Base-by-base conservation (phyloP, 768 basidiomycete genomes). In the Amanita exitialis region DNA sequence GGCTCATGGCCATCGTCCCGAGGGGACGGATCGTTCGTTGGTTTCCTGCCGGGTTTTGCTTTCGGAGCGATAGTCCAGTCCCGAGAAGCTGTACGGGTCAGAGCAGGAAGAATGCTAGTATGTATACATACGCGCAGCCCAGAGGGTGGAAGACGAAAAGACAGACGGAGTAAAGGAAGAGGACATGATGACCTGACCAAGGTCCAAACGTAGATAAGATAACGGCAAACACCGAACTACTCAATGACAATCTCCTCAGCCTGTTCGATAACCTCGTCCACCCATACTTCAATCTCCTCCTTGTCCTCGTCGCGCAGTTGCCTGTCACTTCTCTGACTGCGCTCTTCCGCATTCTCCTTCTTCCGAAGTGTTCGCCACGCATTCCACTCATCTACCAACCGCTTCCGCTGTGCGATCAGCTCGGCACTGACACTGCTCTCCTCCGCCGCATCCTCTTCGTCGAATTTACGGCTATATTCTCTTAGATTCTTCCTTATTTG, bases 311-410 rank as follows among this genome's bases (percentile, higher is more conserved):
- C 36, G 23, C 25, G 35, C 27, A 13, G 13, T 36, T 47, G 35
- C n/a, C 27, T 51, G 12, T 66, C 64, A 23, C 64, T 65, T 58
- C 63, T 71, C 49, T 69, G 66, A 12, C 69, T 65, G 49, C 69
- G 71, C 54, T 79, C 79, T 47, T 82, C 82, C 32, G 73, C 76
- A 50, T 84, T 51, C 57, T 88, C 81, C 56, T 77, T 78, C 63
- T 76, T 81, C 57, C 84, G 82, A 56, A 80, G 76, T 20, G 72
- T 59, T 47, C 95, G 80, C 96, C 96, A 98, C 38, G 95, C 90
- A 68, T 99, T 96, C 96, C 96, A 99, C 69, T 99, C 96, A 61
- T 96, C 90, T 58, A 98, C 86, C 48, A 97, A 76, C 43, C 96
- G 79, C 66, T 90, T 89, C 54, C 96, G 79, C 56, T 83, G 82